phyloP scores from a whole-genome alignment of 768 basidiomycete genomes.

The Boletus coccyginus region DNA sequence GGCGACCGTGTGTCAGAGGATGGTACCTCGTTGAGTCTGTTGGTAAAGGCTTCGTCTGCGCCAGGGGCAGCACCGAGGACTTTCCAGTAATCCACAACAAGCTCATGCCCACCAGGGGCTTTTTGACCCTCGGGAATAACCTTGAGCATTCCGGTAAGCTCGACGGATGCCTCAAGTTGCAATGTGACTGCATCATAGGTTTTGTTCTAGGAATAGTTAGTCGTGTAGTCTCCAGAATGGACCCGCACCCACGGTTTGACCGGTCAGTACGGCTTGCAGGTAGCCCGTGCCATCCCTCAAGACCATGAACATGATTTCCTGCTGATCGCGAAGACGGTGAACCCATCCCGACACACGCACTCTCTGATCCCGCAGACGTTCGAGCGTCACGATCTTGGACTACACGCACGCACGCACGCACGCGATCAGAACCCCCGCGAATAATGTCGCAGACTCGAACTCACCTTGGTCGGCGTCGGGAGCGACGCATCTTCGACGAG shows the following conservation, averaged over 20 bases:
- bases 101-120: constrained; percentile 85
- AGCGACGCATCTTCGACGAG: constrained; percentile 72
- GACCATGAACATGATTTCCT: constrained; percentile 90
- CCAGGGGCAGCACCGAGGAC: constrained; percentile 56
- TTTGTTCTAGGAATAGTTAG: constrained; percentile 55
- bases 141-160: constrained; percentile 82
- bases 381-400: constrained; percentile 68
- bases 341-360: constrained; percentile 94
- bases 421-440: constrained; percentile 4
- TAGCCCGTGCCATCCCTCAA: constrained; percentile 95
- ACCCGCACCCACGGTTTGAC: constrained; percentile 48
- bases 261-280: constrained; percentile 63
- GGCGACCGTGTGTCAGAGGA: neutral
- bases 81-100: constrained; percentile 90
- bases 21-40: constrained; percentile 81
- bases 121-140: constrained; percentile 90
- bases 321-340: constrained; percentile 88
- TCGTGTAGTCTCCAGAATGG: neutral
- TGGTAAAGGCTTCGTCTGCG: constrained; percentile 90
- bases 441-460: neutral
- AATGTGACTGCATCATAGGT: constrained; percentile 65
- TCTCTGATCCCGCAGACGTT: constrained; percentile 63
- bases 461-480: constrained; percentile 66
- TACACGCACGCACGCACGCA: constrained; percentile 25
- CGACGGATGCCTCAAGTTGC: constrained; percentile 85